Evolutionary conservation across 208 protist genomes (phyloP).

Genomic region (Trypanosoma theileri): DNA sequence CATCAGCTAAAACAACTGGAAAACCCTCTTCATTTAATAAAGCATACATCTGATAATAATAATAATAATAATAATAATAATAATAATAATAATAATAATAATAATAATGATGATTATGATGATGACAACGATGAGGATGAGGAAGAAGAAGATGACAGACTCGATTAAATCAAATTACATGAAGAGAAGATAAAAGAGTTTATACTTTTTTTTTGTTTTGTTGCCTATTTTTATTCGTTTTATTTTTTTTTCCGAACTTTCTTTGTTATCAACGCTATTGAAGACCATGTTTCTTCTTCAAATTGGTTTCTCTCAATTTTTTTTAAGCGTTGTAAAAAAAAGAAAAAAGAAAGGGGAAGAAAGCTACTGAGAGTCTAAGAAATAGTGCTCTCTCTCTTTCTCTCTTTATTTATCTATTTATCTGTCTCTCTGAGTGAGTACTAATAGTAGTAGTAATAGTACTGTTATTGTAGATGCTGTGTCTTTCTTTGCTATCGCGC

Average conservation of each 20-base stretch:
- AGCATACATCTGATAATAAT: neutral
- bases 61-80: neutral
- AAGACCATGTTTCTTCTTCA: neutral
- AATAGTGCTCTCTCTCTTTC: neutral
- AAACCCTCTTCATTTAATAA: no score
- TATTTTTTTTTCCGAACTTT: constrained; percentile 5
- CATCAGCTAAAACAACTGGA: neutral
- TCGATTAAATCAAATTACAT: constrained; percentile 20
- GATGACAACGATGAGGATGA: constrained; percentile 1
- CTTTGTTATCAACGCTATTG: neutral
- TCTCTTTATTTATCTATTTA: neutral
- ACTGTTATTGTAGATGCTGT: constrained; percentile 24
- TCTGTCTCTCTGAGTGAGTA: neutral
- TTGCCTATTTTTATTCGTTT: neutral
- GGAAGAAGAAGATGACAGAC: constrained; percentile 20
- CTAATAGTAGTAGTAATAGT: neutral
- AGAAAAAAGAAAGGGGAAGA: constrained; percentile 19
- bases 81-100: neutral
- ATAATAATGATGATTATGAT: constrained; percentile 5
- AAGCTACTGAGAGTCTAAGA: neutral
- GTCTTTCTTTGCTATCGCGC: constrained; percentile 12
- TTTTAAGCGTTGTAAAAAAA: neutral
- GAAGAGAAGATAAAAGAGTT: neutral
- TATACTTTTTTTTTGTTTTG: neutral
- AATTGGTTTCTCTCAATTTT: constrained; percentile 22